Base-by-base conservation (phyloP, 192 early-diverging fungal species). In the Dissophora globulifera region DNA sequence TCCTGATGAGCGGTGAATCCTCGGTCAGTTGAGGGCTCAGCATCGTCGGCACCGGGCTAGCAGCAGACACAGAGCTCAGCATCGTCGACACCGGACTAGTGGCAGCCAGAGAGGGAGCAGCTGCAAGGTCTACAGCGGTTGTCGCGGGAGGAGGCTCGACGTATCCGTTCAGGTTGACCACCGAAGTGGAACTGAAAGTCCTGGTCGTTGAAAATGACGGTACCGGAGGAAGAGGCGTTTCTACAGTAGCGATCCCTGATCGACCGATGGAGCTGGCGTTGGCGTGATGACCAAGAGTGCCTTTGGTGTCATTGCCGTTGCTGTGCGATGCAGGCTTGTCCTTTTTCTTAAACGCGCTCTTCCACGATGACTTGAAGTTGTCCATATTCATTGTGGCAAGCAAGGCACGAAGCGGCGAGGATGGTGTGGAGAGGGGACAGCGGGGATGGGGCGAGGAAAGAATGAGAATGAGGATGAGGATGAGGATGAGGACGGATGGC, bases 191-290 rank as follows among this genome's bases (percentile, higher is more conserved):
- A 20, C 17, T 20, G 61, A 13, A 22, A 20, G 54, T 56, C 26
- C 16, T 50, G 31, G 54, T 22, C n/a, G 48, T 35, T 20, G 12
- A 48, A 55, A 51, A 19, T 23, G 47, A 11, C 16, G 65, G 65
- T 6, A 68, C 47, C 30, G 57, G 48, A 23, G 58, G 48, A 13
- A 46, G 23, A n/a, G 60, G 60, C 4, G 38, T 11, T 13, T 9
- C 19, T 33, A 11, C 20, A 26, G 10, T 23, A 42, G 22, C 23
- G 2, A n/a, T 38, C 9, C 46, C 61, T 12, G 54, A 19, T 30
- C 61, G 69, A 6, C 45, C 58, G 46, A 43, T n/a, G 8, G 61
- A 56, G 48, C 69, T 74, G n/a, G 61, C 69, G 23, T 63, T 64
- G 0, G 69, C 63, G 22, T 72, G 60, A 10, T 46, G 53, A 1